Conservation (phyloP, 2,329 filamentous ascomycete genomes). For the Nigrospora sphaerica region DNA sequence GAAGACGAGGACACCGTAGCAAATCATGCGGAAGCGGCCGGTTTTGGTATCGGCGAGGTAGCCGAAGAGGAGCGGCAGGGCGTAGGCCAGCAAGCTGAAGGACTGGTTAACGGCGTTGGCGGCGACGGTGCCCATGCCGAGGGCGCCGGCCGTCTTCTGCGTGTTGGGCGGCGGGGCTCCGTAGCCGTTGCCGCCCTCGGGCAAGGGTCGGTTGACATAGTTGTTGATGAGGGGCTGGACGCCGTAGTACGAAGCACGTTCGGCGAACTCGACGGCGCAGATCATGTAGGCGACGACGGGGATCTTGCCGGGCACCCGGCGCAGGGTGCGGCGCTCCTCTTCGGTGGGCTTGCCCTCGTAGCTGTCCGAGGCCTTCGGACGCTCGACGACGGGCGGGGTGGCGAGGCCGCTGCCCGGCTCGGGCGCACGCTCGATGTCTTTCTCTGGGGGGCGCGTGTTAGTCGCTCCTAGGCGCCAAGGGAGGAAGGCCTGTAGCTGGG, state of each 20-base stretch:
- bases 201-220: conserved; percentile 54
- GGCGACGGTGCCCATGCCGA: conserved; percentile 49
- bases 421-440: neutral
- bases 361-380: conserved; percentile 15
- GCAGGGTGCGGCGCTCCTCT: conserved; percentile 31
- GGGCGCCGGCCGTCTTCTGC: conserved; percentile 47
- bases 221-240: conserved; percentile 48
- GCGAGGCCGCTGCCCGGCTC: neutral
- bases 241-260: conserved; percentile 55
- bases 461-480: too few relatives aligned
- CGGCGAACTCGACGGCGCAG: conserved; percentile 53
- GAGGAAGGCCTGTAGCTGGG: too few relatives aligned
- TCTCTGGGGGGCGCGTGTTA: neutral
- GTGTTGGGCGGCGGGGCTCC: conserved; percentile 31
- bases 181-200: conserved; percentile 37
- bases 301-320: conserved; percentile 38
- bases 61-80: conserved; percentile 46
- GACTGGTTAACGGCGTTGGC: conserved; percentile 45
- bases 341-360: conserved; percentile 34
- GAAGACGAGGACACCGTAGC: conserved; percentile 60
- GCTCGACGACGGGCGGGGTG: conserved; percentile 17
- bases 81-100: conserved; percentile 51
- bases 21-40: conserved; percentile 67
- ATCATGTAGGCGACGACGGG: conserved; percentile 48
- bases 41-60: conserved; percentile 61